Conservation (phyloP, 257 asterid genomes). For the Knoxia roxburghii region DNA sequence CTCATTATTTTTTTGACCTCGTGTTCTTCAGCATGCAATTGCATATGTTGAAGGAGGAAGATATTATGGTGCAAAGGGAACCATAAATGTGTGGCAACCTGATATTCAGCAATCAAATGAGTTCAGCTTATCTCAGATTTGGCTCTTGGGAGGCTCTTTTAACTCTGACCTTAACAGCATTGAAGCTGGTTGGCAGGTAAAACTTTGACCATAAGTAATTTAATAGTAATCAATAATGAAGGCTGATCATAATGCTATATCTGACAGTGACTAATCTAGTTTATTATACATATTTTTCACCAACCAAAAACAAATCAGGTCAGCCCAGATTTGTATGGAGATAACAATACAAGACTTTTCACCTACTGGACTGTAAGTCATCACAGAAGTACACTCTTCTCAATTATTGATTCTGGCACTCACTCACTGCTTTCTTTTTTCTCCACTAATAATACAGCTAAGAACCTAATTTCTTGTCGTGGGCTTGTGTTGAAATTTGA, state of each 20-base stretch:
- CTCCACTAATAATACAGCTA: constrained; percentile 26
- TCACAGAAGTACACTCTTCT: constrained; percentile 7
- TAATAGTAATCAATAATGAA: neutral
- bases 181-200: constrained; percentile 38
- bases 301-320: constrained; percentile 46
- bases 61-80: constrained; percentile 36
- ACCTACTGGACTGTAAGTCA: constrained; percentile 93
- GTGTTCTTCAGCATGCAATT: constrained; percentile 84
- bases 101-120: constrained; percentile 28
- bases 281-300: neutral
- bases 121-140: constrained; percentile 31
- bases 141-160: constrained; percentile 31
- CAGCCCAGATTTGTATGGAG: constrained; percentile 83
- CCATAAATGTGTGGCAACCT: constrained; percentile 31
- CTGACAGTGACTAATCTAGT: neutral
- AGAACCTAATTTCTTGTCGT: constrained; percentile 16
- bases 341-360: constrained; percentile 75
- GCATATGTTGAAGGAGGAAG: constrained; percentile 30
- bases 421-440: neutral
- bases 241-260: neutral
- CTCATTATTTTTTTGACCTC: constrained; percentile 26
- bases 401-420: constrained; percentile 3
- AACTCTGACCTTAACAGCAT: constrained; percentile 29
- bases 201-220: neutral
- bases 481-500: constrained; percentile 20